Percentiles rank a stretch among this genome's conserved stretches.
phyloP scores from a whole-genome alignment of 306 rosid genomes.

The Medicago lupulina region DNA sequence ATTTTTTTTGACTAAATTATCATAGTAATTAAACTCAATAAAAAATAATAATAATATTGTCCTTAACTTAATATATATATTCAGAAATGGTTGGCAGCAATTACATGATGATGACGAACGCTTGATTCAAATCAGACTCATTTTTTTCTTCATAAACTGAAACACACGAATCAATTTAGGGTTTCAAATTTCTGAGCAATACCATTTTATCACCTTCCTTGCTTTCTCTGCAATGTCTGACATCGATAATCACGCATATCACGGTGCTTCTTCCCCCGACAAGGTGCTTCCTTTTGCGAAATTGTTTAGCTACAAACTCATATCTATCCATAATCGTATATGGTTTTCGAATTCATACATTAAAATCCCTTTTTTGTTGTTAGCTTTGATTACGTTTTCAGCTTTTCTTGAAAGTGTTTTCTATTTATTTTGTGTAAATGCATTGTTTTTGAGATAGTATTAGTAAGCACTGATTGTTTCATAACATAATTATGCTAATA shows the following conservation, averaged over 20 bases:
- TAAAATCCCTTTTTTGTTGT: neutral
- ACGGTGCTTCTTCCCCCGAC: slow-evolving; percentile 46
- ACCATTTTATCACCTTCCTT: slow-evolving; percentile 13
- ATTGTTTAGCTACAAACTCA: no score
- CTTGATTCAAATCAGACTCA: slow-evolving; percentile 32
- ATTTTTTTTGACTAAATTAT: no score
- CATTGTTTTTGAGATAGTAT: slow-evolving; percentile 8
- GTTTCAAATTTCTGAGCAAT: slow-evolving; percentile 40
- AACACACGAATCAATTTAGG: slow-evolving; percentile 38
- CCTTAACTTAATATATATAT: neutral
- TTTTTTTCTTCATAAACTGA: slow-evolving; percentile 6
- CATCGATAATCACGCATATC: slow-evolving; percentile 45
- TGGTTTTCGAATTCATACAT: slow-evolving; percentile 1
- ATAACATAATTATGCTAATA: neutral
- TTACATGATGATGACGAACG: slow-evolving; percentile 9
- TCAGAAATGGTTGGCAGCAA: slow-evolving; percentile 25
- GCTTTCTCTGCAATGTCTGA: slow-evolving; percentile 60
- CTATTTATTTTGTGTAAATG: neutral
- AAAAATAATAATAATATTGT: no score
- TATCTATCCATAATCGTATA: neutral
- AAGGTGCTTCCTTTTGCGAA: slow-evolving; percentile 23
- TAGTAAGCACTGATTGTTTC: neutral
- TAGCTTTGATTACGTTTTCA: slow-evolving; percentile 23
- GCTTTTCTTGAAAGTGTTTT: neutral
- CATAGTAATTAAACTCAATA: no score